A percentile compares a stretch with the other conserved stretches of the same genome.
These are phyloP conservation scores for Pseudocercospora musae DNA, from an alignment of 2,329 filamentous ascomycete genomes.

Conservation along the genomic window DNA sequence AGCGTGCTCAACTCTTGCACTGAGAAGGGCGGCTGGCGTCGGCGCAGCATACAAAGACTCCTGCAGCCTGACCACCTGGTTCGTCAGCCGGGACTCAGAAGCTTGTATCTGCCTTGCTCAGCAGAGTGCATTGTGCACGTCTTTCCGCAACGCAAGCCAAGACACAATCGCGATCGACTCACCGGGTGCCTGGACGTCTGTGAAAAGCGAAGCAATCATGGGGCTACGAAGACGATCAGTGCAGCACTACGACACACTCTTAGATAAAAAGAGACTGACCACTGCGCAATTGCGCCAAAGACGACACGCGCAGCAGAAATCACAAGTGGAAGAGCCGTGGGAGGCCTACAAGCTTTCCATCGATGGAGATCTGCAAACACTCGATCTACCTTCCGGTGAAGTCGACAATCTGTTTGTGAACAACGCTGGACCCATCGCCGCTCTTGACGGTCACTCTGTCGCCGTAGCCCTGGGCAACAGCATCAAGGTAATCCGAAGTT, in stretches of 20 bases:
- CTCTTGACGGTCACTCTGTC: conserved; percentile 62
- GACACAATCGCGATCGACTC: conserved; percentile 11
- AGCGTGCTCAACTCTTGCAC: conserved; percentile 53
- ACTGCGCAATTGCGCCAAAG: conserved; percentile 12
- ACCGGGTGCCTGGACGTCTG: conserved; percentile 24
- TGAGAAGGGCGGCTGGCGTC: conserved; percentile 62
- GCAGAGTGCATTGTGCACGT: conserved; percentile 11
- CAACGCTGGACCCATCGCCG: conserved; percentile 61
- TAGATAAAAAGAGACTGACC: conserved; percentile 3
- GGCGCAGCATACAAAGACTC: conserved; percentile 41
- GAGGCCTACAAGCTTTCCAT: conserved; percentile 53
- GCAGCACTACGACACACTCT: conserved; percentile 10
- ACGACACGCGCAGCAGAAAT: conserved; percentile 14
- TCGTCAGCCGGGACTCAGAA: conserved; percentile 28
- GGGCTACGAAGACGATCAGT: conserved; percentile 23
- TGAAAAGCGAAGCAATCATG: conserved; percentile 26
- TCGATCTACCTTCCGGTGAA: conserved; percentile 39
- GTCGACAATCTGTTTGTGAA: conserved; percentile 62
- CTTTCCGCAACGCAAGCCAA: conserved; percentile 12
- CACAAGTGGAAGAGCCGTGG: conserved; percentile 42
- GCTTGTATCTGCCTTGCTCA: conserved; percentile 28
- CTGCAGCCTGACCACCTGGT: conserved; percentile 24
- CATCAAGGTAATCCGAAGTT: conserved; percentile 60
- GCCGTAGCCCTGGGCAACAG: conserved; percentile 70
- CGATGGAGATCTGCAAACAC: conserved; percentile 44